Base-by-base conservation (phyloP, 1,284 basidiomycete species). In the Fomitopsis betulina region DNA sequence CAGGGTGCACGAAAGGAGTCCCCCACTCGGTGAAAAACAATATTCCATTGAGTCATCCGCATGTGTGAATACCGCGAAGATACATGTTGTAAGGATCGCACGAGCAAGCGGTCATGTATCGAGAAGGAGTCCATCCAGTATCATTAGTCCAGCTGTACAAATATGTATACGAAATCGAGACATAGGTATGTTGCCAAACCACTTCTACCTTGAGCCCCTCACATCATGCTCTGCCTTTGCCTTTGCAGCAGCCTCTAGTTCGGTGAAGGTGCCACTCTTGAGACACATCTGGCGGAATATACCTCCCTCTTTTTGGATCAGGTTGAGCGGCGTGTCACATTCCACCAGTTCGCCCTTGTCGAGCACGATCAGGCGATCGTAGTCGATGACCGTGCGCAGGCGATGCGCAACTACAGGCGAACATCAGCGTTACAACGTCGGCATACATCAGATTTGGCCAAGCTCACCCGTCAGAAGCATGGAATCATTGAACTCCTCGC, bases 251-350 rank as follows among this genome's bases (percentile, higher is more conserved):
- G 76, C 75, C 71, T 88, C 84, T 55, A 92, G 78, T 65, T 93
- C 89, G 6, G 76, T 69, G 66, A 84, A 93, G 49, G 84, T 85
- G 25, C 92, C 92, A 58, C 89, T 93, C 73, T 91, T 89, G 63
- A 93, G 72, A 64, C 92, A 94, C 84, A 95, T 89, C 32, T 75
- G 80, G 63, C 89, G 81, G 74, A 94, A 94, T 17, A 90, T 80
- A 0, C 91, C 88, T 45, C 79, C 80, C 54, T 89, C 83, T 63
- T 87, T 89, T 50, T 81, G 78, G 19, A 95, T 85, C 63, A 95
- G 73, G 55, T 84, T 86, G 70, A 81, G 79, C 0, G 94, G 94
- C 0, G 91, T 93, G 68, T 94, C 94, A 61, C 90, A 89, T 71
- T 96, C 94, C 8, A 77, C 84, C 40, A 94, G 75, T 76, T 82